Conservation (phyloP, 2,329 filamentous ascomycete genomes). For the Colletotrichum theobromicola region DNA sequence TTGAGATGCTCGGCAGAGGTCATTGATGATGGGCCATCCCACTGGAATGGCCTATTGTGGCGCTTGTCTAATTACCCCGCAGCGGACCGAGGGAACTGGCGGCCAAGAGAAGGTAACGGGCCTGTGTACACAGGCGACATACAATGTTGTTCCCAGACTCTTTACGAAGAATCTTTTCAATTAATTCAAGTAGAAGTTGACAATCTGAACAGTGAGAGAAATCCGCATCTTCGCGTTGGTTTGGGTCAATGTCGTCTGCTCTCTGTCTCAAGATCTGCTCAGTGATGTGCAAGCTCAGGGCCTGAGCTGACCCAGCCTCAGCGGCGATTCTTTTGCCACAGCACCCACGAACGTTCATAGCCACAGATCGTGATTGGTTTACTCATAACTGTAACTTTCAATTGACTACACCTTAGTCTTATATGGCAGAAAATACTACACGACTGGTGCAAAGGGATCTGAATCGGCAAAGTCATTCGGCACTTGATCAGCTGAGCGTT, state of each 20-base stretch:
- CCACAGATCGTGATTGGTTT: not conserved
- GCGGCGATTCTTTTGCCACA: not conserved
- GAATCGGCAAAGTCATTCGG: fast-evolving
- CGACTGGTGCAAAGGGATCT: fast-evolving
- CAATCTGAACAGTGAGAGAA: too few species aligned
- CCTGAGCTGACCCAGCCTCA: not conserved
- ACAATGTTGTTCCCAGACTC: too few species aligned
- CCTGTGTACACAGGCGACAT: too few species aligned
- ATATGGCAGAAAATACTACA: too few species aligned
- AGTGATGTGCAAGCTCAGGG: not conserved
- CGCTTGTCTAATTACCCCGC: not conserved
- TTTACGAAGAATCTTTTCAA: too few species aligned
- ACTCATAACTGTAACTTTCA: not conserved
- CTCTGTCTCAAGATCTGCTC: not conserved
- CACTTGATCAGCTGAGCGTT: not conserved
- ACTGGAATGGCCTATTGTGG: not conserved
- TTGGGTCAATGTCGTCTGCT: not conserved
- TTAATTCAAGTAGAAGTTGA: too few species aligned
- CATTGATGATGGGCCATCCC: not conserved
- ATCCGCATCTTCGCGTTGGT: too few species aligned
- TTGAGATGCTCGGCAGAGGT: not conserved
- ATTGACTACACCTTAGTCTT: not conserved
- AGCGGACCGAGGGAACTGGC: not conserved
- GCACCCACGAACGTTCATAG: not conserved
- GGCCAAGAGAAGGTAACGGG: too few species aligned